Conservation (phyloP, 352 stramenopile species). For the Pythium rishiriense region DNA sequence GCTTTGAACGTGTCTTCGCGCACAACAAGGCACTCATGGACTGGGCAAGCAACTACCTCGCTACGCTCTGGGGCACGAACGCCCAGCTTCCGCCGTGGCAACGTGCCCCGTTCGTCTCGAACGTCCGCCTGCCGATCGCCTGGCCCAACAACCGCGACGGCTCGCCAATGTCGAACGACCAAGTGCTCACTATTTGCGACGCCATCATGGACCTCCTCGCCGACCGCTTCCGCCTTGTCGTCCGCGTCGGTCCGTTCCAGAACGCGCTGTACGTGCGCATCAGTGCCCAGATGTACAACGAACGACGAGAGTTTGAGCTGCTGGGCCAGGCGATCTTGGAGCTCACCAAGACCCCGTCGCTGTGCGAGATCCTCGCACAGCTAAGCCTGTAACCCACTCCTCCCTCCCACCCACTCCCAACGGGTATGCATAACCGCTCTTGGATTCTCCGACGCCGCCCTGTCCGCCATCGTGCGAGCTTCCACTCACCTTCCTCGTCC, state of each 20-base stretch:
- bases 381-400: conserved; percentile 51
- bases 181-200: conserved; percentile 65
- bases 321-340: conserved; percentile 71
- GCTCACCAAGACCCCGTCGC: conserved; percentile 63
- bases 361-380: conserved; percentile 64
- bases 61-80: conserved; percentile 73
- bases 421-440: neutral
- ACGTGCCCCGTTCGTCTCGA: conserved; percentile 79
- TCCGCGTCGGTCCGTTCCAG: conserved; percentile 72
- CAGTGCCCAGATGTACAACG: conserved; percentile 86
- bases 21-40: conserved; percentile 87
- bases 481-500: neutral
- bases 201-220: conserved; percentile 80
- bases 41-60: conserved; percentile 76
- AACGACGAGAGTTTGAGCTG: conserved; percentile 76
- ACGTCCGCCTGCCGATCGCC: conserved; percentile 71
- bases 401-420: neutral
- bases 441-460: neutral
- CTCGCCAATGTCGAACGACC: conserved; percentile 55
- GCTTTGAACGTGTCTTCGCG: conserved; percentile 66
- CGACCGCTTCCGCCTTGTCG: conserved; percentile 71
- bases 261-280: conserved; percentile 73
- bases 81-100: conserved; percentile 73
- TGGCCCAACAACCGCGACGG: conserved; percentile 52
- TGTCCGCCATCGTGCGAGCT: neutral